phyloP scores from a whole-genome alignment of 2,329 filamentous ascomycete genomes.

The Claviceps digitariae region DNA sequence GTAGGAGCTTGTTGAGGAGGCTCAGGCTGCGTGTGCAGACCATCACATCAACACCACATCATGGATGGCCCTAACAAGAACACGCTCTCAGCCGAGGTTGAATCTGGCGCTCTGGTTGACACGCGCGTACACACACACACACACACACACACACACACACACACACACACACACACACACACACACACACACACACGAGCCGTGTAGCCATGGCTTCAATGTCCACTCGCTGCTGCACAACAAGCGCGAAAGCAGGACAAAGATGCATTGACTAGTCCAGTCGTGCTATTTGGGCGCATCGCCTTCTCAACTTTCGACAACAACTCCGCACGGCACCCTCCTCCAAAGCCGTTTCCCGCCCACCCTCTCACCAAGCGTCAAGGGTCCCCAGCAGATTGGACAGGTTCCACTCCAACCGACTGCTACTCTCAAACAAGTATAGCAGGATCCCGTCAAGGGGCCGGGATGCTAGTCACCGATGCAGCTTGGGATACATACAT shows the following conservation, averaged over 20 bases:
- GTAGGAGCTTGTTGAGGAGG: neutral
- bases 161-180: too few relatives aligned
- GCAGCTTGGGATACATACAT: neutral
- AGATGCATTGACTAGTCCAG: neutral
- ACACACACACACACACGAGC: too few relatives aligned
- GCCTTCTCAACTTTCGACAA: neutral
- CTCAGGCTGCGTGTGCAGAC: neutral
- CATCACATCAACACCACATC: neutral
- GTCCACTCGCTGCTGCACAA: neutral
- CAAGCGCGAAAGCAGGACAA: neutral
- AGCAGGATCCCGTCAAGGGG: conserved; percentile 2
- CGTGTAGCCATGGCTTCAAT: neutral
- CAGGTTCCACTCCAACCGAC: conserved; percentile 5
- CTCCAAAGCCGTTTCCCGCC: neutral
- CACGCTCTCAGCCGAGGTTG: neutral
- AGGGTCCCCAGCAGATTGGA: conserved; percentile 1
- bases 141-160: too few relatives aligned
- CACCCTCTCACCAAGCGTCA: neutral
- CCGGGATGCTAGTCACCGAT: conserved; percentile 1
- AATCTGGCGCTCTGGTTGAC: neutral
- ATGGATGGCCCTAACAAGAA: neutral
- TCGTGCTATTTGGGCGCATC: neutral
- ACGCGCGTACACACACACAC: too few relatives aligned
- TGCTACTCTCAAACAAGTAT: conserved; percentile 4
- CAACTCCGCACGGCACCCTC: neutral